Evolutionary conservation across 805 yeast species (phyloP).

Genomic region (Komagataella ulmi): DNA sequence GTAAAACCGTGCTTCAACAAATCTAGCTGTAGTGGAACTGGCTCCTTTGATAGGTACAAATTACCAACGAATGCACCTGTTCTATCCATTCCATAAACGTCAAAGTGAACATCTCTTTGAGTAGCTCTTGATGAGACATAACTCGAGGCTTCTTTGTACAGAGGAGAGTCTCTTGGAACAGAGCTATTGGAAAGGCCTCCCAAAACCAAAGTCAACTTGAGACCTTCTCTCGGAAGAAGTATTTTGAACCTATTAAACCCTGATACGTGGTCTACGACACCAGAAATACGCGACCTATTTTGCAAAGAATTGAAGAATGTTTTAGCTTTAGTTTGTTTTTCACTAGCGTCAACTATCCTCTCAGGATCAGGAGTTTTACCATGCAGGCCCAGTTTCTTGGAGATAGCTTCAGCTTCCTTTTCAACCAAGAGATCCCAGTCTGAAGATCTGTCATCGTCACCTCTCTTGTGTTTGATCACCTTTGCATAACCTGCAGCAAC

Average conservation of each 20-base stretch:
- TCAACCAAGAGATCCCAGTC: constrained; percentile 71
- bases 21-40: constrained; percentile 41
- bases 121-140: constrained; percentile 39
- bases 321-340: constrained; percentile 55
- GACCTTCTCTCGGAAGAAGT: constrained; percentile 57
- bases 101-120: constrained; percentile 66
- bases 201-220: constrained; percentile 53
- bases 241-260: constrained; percentile 59
- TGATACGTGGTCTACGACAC: constrained; percentile 59
- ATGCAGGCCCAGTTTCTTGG: constrained; percentile 44
- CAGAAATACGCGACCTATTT: constrained; percentile 51
- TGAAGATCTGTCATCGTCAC: constrained; percentile 55
- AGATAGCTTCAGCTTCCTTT: constrained; percentile 47
- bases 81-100: constrained; percentile 58
- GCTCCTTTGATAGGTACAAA: constrained; percentile 36
- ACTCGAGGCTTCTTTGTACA: constrained; percentile 36
- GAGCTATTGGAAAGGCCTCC: constrained; percentile 50
- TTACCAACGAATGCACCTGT: constrained; percentile 75
- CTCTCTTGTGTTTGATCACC: constrained; percentile 69
- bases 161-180: constrained; percentile 17
- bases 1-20: constrained; percentile 54
- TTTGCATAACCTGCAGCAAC: constrained; percentile 60
- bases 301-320: constrained; percentile 60
- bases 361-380: constrained; percentile 44
- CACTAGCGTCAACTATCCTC: constrained; percentile 70